Evolutionary conservation across 1,139 yeast species (phyloP).

Genomic region (Hyphopichia buzzinii): DNA sequence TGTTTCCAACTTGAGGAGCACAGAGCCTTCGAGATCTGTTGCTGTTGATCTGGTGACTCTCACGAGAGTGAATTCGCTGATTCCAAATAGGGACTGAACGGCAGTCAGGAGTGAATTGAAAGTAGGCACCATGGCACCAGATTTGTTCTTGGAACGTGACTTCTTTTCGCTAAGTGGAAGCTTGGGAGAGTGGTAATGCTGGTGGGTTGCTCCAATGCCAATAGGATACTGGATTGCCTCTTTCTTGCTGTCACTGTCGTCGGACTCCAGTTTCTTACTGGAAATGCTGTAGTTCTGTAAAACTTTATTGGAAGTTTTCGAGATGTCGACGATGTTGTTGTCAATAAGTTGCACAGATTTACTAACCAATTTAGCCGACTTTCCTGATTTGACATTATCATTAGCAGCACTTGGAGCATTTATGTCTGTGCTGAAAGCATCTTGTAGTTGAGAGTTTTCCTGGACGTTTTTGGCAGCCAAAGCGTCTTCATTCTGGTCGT

Average conservation of each 20-base stretch:
- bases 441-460: neutral
- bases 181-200: neutral
- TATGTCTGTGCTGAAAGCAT: neutral
- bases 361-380: conserved; percentile 13
- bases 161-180: neutral
- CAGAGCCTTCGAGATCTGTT: conserved; percentile 48
- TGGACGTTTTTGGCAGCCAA: neutral
- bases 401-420: neutral
- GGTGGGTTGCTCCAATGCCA: neutral
- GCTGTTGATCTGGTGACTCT: conserved; percentile 57
- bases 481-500: neutral
- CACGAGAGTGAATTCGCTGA: conserved; percentile 42
- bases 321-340: conserved; percentile 33
- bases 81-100: conserved; percentile 38
- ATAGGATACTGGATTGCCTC: no score
- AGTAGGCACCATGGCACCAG: conserved; percentile 21
- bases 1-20: conserved; percentile 51
- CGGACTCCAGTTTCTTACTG: conserved; percentile 9
- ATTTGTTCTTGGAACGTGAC: conserved; percentile 3
- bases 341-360: conserved; percentile 35
- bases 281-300: conserved; percentile 22
- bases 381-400: neutral
- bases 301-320: conserved; percentile 36
- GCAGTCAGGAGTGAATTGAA: conserved; percentile 50
- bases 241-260: neutral